Base-by-base conservation (phyloP, 2,329 filamentous ascomycete genomes). In the Ascochyta viciae-villosae region DNA sequence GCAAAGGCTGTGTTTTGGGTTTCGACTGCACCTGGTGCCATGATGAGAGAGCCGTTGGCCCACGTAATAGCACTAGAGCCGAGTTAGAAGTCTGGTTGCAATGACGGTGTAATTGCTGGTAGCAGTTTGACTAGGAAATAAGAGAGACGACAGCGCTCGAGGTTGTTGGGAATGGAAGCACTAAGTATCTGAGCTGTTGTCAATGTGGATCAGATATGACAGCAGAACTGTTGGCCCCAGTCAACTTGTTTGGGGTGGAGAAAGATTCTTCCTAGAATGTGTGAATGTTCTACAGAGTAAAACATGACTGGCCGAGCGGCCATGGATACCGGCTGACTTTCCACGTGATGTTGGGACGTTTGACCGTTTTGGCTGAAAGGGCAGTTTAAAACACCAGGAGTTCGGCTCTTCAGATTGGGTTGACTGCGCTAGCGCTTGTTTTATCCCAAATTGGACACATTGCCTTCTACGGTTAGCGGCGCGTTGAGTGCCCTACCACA, bases 401-500 rank as follows among this genome's bases (percentile, higher is more conserved):
- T 31, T 40, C 12, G 37, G 22, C 7, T 5, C 12, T 13, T 24
- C 19, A 9, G 4, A 23, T 24, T 19, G 19, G 19, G 37, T 23
- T 22, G 1, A 6, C 19, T 12, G 22, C 37, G 37, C 37, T 40
- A 40, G 37, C 37, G 37, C 37, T 40, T 40, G 22, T 40, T 23
- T 40, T 40, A 12, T 40, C 37, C 37, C 1, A 13, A 24, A 6
- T 22, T 6, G 37, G 37, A 19, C 3, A 5, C 4, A 40, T 7
- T 24, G 22, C 37, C 22, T 24, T 24, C 5, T 40, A 13, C 12
- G 22, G 37, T 24, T 40, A 40, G 37, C 15, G 19, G 12, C 19
- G 37, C 37, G 38, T 74, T 74, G 5, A 15, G 24, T 8, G 5
- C 16, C 8, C 15, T 16, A 6, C n/a, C 16, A 38, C 35, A 9